Evolutionary conservation across 306 rosid genomes (phyloP).

Genomic region (Acacia melanoxylon): DNA sequence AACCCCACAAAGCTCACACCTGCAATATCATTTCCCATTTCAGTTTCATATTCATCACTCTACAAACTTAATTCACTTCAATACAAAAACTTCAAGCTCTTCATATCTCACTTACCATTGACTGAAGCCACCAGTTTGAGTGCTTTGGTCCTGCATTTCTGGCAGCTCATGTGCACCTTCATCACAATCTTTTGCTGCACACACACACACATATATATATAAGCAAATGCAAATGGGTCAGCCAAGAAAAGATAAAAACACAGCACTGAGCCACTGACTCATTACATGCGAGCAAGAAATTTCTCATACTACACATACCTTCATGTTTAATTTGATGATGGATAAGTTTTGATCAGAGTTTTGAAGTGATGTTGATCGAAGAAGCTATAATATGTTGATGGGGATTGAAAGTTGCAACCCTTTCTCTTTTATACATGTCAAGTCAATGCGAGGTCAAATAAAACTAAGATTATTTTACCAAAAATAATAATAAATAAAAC

Average conservation of each 20-base stretch:
- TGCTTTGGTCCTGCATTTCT: slow-evolving; percentile 44
- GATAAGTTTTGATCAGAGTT: neutral
- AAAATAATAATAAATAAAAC: too few species aligned
- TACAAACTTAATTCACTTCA: neutral
- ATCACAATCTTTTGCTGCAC: slow-evolving; percentile 60
- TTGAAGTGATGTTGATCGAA: neutral
- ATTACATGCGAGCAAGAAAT: neutral
- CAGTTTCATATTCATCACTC: too few species aligned
- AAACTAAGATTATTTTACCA: neutral
- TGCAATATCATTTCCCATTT: slow-evolving; percentile 23
- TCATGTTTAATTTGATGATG: slow-evolving; percentile 13
- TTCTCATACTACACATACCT: slow-evolving; percentile 13
- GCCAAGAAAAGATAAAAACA: neutral
- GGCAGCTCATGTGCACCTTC: slow-evolving; percentile 49
- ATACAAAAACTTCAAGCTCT: neutral
- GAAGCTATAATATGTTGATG: neutral
- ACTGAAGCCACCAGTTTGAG: slow-evolving; percentile 35
- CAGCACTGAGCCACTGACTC: neutral
- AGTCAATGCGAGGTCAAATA: neutral
- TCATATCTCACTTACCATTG: slow-evolving; percentile 24
- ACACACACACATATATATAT: neutral
- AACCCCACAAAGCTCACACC: slow-evolving; percentile 51
- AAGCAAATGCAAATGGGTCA: neutral
- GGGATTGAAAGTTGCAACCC: neutral
- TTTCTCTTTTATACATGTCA: neutral